These are phyloP conservation scores for Echria macrotheca DNA, from an alignment of 495 filamentous ascomycete genomes.

Conservation along the genomic window DNA sequence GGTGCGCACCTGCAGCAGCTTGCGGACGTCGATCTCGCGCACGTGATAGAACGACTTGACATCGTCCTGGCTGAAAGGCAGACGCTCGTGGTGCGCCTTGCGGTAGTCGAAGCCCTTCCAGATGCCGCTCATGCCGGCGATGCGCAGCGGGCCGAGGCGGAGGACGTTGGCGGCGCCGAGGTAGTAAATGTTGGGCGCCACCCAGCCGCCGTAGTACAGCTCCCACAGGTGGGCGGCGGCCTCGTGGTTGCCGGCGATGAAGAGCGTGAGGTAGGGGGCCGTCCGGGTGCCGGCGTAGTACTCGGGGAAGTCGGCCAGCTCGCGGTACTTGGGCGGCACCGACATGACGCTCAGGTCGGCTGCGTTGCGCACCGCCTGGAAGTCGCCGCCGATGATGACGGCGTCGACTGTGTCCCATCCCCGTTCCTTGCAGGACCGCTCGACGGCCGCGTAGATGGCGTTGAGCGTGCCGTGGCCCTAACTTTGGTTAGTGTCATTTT, in stretches of 20 bases:
- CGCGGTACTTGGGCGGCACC: conserved; percentile 74
- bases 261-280: conserved; percentile 86
- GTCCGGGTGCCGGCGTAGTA: conserved; percentile 76
- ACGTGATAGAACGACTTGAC: conserved; percentile 78
- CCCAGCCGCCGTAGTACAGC: conserved; percentile 95
- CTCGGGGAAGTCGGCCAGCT: conserved; percentile 82
- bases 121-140: conserved; percentile 88
- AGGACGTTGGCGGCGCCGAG: conserved; percentile 86
- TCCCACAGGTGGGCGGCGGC: conserved; percentile 82
- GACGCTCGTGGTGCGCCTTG: conserved; percentile 74
- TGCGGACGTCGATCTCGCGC: conserved; percentile 83
- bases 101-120: conserved; percentile 84
- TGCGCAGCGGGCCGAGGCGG: conserved; percentile 73
- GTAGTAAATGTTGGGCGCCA: conserved; percentile 94
- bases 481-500: conserved; percentile 18
- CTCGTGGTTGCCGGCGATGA: conserved; percentile 93
- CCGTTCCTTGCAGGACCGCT: conserved; percentile 54
- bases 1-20: conserved; percentile 74
- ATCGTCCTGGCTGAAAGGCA: conserved; percentile 73
- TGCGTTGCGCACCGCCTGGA: conserved; percentile 81
- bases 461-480: conserved; percentile 88
- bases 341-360: conserved; percentile 82
- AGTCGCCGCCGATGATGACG: conserved; percentile 86
- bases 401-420: conserved; percentile 74
- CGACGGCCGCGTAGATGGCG: conserved; percentile 77